These are phyloP conservation scores for Candida tammaniensis DNA, from an alignment of 805 yeast species.

Conservation along the genomic window DNA sequence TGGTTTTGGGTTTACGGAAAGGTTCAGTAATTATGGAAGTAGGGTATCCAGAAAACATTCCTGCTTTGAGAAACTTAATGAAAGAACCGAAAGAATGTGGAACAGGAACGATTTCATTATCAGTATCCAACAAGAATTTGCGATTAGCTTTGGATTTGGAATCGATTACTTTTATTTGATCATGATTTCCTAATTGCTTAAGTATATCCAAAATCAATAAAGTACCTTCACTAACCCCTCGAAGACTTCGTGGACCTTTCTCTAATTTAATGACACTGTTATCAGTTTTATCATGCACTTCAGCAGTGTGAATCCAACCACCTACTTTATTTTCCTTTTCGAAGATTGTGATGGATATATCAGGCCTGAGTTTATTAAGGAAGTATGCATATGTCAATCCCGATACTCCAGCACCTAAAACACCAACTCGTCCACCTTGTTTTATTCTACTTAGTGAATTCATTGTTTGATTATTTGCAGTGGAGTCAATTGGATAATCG, in stretches of 20 bases:
- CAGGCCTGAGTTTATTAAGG: slow-evolving; percentile 72
- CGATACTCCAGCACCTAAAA: slow-evolving; percentile 86
- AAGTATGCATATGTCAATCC: slow-evolving; percentile 76
- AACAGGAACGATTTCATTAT: slow-evolving; percentile 49
- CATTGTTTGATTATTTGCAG: slow-evolving; percentile 4
- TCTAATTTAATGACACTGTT: slow-evolving; percentile 48
- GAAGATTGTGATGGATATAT: slow-evolving; percentile 57
- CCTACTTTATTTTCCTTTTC: slow-evolving; percentile 62
- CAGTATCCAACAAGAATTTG: slow-evolving; percentile 57
- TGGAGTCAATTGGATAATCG: slow-evolving; percentile 3
- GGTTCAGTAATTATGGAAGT: slow-evolving; percentile 51
- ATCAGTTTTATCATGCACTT: slow-evolving; percentile 21
- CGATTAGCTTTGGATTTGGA: slow-evolving; percentile 61
- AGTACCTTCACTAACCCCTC: slow-evolving; percentile 82
- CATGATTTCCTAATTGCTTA: slow-evolving; percentile 42
- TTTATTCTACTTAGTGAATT: background rate
- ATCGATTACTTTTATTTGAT: slow-evolving; percentile 58
- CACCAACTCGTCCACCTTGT: slow-evolving; percentile 52
- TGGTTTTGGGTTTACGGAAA: slow-evolving; percentile 27
- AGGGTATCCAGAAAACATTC: slow-evolving; percentile 44
- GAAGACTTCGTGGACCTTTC: slow-evolving; percentile 86
- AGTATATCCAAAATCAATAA: slow-evolving; percentile 63
- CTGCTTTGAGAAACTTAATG: slow-evolving; percentile 27
- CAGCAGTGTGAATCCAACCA: slow-evolving; percentile 72
- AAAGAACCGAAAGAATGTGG: slow-evolving; percentile 42